Conservation (phyloP, 331 rosid species). For the Quercus tomentella region DNA sequence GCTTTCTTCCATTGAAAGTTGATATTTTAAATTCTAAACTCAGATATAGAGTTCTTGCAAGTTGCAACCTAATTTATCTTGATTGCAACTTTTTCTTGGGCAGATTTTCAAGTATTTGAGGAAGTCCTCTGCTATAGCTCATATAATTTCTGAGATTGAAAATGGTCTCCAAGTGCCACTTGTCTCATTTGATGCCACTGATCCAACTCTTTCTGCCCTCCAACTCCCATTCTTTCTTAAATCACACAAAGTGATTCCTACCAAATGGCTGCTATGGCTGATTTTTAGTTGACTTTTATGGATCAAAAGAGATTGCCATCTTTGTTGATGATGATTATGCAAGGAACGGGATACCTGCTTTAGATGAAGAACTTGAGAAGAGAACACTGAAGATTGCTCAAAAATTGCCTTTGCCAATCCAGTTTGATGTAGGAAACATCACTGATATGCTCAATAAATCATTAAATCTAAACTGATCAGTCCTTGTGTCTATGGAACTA, state of each 20-base stretch:
- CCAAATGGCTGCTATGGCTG: constrained; percentile 85
- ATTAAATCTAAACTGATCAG: constrained; percentile 51
- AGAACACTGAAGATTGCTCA: constrained; percentile 46
- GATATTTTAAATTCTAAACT: not conserved
- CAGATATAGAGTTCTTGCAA: constrained; percentile 8
- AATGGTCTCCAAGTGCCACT: constrained; percentile 81
- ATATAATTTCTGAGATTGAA: constrained; percentile 66
- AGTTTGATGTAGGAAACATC: constrained; percentile 44
- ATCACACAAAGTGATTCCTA: constrained; percentile 27
- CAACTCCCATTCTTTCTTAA: constrained; percentile 14
- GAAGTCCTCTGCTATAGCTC: constrained; percentile 67
- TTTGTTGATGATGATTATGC: constrained; percentile 79
- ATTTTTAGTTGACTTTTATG: constrained; percentile 50
- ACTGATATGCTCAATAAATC: constrained; percentile 52
- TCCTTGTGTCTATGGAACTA: constrained; percentile 56
- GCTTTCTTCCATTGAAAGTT: not conserved
- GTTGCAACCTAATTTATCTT: constrained; percentile 19
- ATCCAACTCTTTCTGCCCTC: constrained; percentile 82
- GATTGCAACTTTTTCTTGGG: constrained; percentile 13
- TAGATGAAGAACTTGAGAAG: constrained; percentile 63
- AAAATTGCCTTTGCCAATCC: constrained; percentile 56
- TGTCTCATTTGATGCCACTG: constrained; percentile 81
- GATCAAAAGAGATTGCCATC: constrained; percentile 72
- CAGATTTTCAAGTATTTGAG: constrained; percentile 81
- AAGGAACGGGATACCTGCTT: constrained; percentile 71